Evolutionary conservation across 2,329 filamentous ascomycete genomes (phyloP), one percentile per base, ranked within the genome.

Genomic region (Stagonosporopsis rhizophila): DNA sequence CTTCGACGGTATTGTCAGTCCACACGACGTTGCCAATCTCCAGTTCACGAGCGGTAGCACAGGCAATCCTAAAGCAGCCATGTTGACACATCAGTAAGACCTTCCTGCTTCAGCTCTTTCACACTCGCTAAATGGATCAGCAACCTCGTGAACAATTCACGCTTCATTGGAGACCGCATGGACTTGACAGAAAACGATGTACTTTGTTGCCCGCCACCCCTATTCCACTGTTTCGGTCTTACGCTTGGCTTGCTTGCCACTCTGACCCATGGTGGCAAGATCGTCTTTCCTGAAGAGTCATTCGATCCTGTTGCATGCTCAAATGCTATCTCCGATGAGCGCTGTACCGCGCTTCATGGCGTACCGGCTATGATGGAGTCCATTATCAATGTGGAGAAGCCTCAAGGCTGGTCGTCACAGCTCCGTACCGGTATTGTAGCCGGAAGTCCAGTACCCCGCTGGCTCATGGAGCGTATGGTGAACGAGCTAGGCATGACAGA

Each of bases 181-280:
- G 82, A 84, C 6, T 81, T 94, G 15, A 87, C 85, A 0, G 59
- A 68, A 7, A 77, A 84, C 2, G 89, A 93, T 68, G 80, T 88
- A 7, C 81, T 95, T 11, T 94, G 90, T 79, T 95, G 91, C 72
- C 90, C 90, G 3, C 90, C 91, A 0, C 91, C 91, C 0, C 82
- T 95, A 3, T 95, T 95, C 80, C 91, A 95, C 79, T 94, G 90
- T 79, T 94, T 94, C 70, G 90, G 90, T 1, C 83, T 94, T 7
- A 89, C 93, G 1, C 84, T 92, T 3, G 90, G 90, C 8, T 81
- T 93, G 40, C 82, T 93, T 52, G 87, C 89, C 1, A 82, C 86
- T 39, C 77, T 92, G 48, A 92, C 89, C 0, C 89, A 93, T 71
- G 90, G 90, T 42, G 85, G 85, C 35, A 90, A 89, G 73, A 87